Evolutionary conservation across 169 alveolate species (phyloP).

Genomic region (Eimeria zaria): DNA sequence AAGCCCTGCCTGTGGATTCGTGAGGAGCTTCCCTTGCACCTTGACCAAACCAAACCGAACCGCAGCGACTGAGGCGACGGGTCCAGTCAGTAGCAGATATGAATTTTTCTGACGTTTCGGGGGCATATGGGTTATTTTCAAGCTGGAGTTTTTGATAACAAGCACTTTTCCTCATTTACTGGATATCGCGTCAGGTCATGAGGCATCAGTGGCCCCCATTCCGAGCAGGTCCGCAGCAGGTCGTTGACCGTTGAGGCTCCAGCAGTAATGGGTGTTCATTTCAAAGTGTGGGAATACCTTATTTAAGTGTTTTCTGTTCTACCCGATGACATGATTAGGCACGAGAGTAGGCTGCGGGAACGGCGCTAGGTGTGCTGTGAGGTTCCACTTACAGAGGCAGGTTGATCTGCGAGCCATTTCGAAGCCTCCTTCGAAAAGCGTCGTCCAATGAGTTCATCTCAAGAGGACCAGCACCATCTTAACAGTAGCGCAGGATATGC

Average conservation of each 20-base stretch:
- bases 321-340: background rate
- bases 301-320: background rate
- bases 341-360: background rate
- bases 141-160: background rate
- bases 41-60: conserved; percentile 21
- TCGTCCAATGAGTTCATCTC: conserved; percentile 3
- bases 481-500: background rate
- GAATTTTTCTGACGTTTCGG: background rate
- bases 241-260: background rate
- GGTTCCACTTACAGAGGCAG: background rate
- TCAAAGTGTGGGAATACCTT: background rate
- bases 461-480: background rate
- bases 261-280: background rate
- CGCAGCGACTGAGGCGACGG: background rate
- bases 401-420: background rate
- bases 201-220: conserved; percentile 18
- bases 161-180: background rate
- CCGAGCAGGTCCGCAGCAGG: conserved; percentile 26
- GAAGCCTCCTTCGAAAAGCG: background rate
- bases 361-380: background rate
- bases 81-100: background rate
- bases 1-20: background rate
- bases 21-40: background rate
- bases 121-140: background rate
- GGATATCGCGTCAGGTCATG: background rate